Conservation (phyloP, 352 stramenopile genomes). For the Aphanomyces cochlioides region DNA sequence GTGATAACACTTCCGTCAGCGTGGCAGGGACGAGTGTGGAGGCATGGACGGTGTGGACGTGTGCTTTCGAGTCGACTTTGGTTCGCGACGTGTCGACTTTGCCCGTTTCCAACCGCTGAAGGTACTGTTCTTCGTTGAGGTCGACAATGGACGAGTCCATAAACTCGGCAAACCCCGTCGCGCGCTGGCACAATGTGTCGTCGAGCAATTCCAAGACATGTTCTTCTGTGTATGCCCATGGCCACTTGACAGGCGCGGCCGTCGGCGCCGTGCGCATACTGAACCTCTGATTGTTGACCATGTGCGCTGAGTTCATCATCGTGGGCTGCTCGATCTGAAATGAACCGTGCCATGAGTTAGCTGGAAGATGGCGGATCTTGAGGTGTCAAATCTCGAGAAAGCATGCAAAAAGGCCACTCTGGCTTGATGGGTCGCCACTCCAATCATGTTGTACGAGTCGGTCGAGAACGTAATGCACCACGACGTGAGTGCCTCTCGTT, state of each 20-base stretch:
- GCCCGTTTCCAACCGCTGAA: conserved; percentile 13
- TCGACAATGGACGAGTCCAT: conserved; percentile 9
- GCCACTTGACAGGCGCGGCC: background rate
- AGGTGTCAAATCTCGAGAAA: too few relatives aligned
- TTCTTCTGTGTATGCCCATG: background rate
- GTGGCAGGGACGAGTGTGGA: conserved; percentile 1
- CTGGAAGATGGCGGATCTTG: too few relatives aligned
- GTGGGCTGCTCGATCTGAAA: background rate
- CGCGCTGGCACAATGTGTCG: conserved; percentile 6
- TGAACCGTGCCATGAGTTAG: background rate
- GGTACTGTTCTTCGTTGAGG: conserved; percentile 18
- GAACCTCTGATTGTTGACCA: conserved; percentile 7
- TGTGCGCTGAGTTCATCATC: background rate
- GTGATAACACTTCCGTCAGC: conserved; percentile 2
- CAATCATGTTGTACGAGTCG: too few relatives aligned
- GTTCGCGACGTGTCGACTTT: background rate
- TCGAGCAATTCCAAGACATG: background rate
- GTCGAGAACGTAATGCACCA: too few relatives aligned
- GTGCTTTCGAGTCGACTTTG: conserved; percentile 4
- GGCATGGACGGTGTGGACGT: conserved; percentile 14
- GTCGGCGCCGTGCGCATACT: background rate
- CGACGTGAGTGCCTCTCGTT: too few relatives aligned
- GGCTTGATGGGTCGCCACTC: too few relatives aligned
- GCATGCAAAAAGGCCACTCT: too few relatives aligned
- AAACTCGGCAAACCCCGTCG: background rate